phyloP scores from a whole-genome alignment of 176 grass and related monocot genomes.

The Oryza meyeriana region DNA sequence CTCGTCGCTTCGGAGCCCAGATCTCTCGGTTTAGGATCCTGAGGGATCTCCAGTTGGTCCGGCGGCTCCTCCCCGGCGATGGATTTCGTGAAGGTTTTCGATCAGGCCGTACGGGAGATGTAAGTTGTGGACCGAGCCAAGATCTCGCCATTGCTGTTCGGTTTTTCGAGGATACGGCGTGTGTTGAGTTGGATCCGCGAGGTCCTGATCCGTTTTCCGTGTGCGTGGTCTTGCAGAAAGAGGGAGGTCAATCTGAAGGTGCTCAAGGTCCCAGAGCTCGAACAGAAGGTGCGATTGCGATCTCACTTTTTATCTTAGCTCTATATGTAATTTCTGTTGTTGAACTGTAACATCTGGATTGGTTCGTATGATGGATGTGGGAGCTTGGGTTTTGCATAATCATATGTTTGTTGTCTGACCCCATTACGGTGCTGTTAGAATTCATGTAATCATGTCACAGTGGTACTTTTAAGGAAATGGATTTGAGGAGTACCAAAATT shows the following conservation, averaged over 20 bases:
- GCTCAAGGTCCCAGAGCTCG: slow-evolving; percentile 98
- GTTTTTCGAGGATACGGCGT: neutral
- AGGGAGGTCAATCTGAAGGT: slow-evolving; percentile 99
- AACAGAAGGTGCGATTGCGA: slow-evolving; percentile 92
- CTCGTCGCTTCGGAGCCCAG: slow-evolving; percentile 8
- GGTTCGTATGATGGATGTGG: slow-evolving; percentile 1
- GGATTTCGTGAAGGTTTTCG: slow-evolving; percentile 99
- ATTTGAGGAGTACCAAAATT: slow-evolving; percentile 6
- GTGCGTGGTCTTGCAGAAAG: slow-evolving; percentile 55
- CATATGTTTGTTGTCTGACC: slow-evolving; percentile 9
- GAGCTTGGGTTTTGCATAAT: neutral
- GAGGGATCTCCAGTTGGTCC: neutral
- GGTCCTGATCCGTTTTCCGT: slow-evolving; percentile 30
- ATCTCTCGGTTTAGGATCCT: slow-evolving; percentile 12
- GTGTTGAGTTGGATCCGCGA: neutral
- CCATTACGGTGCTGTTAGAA: neutral
- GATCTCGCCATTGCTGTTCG: neutral
- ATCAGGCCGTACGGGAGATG: slow-evolving; percentile 97
- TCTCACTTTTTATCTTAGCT: slow-evolving; percentile 42
- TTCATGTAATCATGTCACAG: neutral
- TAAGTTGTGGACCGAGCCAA: slow-evolving; percentile 41
- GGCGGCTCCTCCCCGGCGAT: slow-evolving; percentile 17
- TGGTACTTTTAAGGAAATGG: neutral
- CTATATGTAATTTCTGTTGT: neutral
- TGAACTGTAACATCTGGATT: neutral